A percentile compares a stretch with the other conserved stretches of the same genome.
Conservation (phyloP, 1,284 basidiomycete species). For the Phaffia rhodozyma region DNA sequence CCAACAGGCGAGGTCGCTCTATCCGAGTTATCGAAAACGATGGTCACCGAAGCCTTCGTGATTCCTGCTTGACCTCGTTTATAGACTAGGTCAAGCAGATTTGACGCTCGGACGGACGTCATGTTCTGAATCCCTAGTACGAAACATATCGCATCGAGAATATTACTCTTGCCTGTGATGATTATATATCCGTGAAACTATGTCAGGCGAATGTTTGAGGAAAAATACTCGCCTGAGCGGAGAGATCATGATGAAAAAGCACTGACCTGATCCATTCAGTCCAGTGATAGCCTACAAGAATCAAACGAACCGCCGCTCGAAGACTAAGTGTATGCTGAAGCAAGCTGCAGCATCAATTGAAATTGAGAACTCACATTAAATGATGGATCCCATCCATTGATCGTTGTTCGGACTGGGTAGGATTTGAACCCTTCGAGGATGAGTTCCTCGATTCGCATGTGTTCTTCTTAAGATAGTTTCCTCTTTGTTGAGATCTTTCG, state of each 20-base stretch:
- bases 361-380: slow-evolving; percentile 49
- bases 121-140: slow-evolving; percentile 94
- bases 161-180: slow-evolving; percentile 74
- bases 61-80: slow-evolving; percentile 95
- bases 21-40: slow-evolving; percentile 99
- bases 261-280: slow-evolving; percentile 54
- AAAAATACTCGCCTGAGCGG: background rate
- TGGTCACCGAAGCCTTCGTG: slow-evolving; percentile 94
- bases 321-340: no score
- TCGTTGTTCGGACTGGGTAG: slow-evolving; percentile 87
- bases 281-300: slow-evolving; percentile 80
- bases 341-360: no score
- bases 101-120: slow-evolving; percentile 79
- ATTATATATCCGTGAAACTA: background rate
- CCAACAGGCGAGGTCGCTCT: slow-evolving; percentile 73
- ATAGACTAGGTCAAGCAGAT: slow-evolving; percentile 95
- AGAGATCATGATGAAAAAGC: background rate
- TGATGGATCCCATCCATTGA: slow-evolving; percentile 86
- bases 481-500: no score
- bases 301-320: no score
- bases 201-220: background rate
- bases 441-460: slow-evolving; percentile 69
- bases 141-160: slow-evolving; percentile 93
- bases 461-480: no score
- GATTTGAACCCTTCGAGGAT: slow-evolving; percentile 87